Evolutionary conservation across 1,284 basidiomycete genomes (phyloP), one percentile per base, ranked within the genome.

Genomic region (Cryptococcus sp.): DNA sequence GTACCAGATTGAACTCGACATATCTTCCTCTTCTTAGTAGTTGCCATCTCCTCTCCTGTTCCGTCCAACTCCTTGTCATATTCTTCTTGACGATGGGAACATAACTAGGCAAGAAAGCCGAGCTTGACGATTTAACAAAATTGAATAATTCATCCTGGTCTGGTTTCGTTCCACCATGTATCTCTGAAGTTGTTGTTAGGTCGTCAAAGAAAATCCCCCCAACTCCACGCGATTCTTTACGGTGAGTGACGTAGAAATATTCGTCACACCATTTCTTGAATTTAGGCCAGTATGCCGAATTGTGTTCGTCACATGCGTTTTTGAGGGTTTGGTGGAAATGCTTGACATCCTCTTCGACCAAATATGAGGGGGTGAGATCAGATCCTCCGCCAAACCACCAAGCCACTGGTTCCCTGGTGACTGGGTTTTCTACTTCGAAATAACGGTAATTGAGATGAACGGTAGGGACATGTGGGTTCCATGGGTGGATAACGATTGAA

Each of bases 341-440:
- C 22, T 74, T 69, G 2, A 85, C 90, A 70, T 98, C 94, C 55
- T 88, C 86, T 56, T 85, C 83, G 76, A 86, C 91, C 9, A 98
- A 81, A 74, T 97, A 98, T 13, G 86, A 86, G 0, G 96, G 96
- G 0, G 96, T 99, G 44, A 98, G 80, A 72, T 98, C 94, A 2
- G 85, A 84, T n/a, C 94, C 94, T 34, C 94, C 94, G 42, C 94
- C 94, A 67, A 98, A 98, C 96, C 96, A 99, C 92, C 93, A 98
- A 9, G 91, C 87, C 36, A 91, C 74, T 22, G 60, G 61, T 46
- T 64, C 45, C 9, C 56, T 54, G n/a, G 59, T 78, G 70, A 48
- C 75, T 36, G 78, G 77, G 59, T 87, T 82, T 14, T 83, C 84
- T 60, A 91, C 81, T 76, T 98, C 96, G 73, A 99, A 98, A 77